Evolutionary conservation across 345 rosid genomes (phyloP).

Genomic region (Litchi chinensis): DNA sequence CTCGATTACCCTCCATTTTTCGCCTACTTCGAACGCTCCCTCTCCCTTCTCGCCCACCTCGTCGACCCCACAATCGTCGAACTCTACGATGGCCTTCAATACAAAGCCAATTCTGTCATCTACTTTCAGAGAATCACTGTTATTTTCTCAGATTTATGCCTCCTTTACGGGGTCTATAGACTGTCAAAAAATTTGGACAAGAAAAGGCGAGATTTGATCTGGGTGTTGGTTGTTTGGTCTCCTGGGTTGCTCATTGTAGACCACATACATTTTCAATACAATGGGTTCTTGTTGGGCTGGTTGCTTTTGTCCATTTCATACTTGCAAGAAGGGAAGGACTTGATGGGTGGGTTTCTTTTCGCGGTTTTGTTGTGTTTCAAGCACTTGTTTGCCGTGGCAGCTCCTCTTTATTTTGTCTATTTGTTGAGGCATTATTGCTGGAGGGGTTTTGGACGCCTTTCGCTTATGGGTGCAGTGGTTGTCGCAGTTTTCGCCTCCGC

Average conservation of each 20-base stretch:
- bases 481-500: slow-evolving; percentile 65
- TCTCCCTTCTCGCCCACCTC: slow-evolving; percentile 58
- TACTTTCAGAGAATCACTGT: slow-evolving; percentile 75
- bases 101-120: slow-evolving; percentile 49
- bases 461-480: slow-evolving; percentile 59
- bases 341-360: slow-evolving; percentile 79
- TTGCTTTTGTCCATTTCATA: slow-evolving; percentile 78
- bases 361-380: slow-evolving; percentile 82
- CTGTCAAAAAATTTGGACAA: slow-evolving; percentile 41
- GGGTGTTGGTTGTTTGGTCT: slow-evolving; percentile 76
- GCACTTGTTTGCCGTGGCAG: slow-evolving; percentile 94
- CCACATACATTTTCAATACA: slow-evolving; percentile 93
- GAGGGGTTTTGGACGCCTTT: slow-evolving; percentile 61
- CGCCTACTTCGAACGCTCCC: slow-evolving; percentile 64
- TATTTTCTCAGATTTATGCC: slow-evolving; percentile 67
- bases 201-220: slow-evolving; percentile 47
- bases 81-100: slow-evolving; percentile 59
- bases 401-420: slow-evolving; percentile 88
- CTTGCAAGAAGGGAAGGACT: slow-evolving; percentile 75
- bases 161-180: slow-evolving; percentile 58
- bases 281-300: slow-evolving; percentile 83
- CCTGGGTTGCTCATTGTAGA: slow-evolving; percentile 86
- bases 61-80: slow-evolving; percentile 71
- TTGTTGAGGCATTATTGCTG: slow-evolving; percentile 84
- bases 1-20: slow-evolving; percentile 94